Percentiles rank a stretch among this genome's conserved stretches.
These are phyloP conservation scores for Porodaedalea pini DNA, from an alignment of 1,284 basidiomycete genomes.

Conservation along the genomic window DNA sequence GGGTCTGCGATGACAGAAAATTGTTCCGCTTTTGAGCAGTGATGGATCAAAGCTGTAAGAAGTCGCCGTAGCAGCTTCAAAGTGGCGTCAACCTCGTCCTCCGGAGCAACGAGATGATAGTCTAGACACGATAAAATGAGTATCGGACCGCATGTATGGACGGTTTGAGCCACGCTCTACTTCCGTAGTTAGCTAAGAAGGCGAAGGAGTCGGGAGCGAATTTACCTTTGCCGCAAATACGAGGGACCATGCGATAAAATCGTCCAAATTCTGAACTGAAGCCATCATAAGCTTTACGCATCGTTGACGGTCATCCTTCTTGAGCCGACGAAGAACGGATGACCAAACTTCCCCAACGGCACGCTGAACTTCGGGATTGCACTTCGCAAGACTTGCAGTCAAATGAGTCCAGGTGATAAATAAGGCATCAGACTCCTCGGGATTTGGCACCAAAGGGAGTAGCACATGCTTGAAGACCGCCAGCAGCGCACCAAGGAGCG, in stretches of 20 bases:
- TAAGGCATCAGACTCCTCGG: slow-evolving; percentile 44
- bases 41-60: slow-evolving; percentile 77
- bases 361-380: slow-evolving; percentile 63
- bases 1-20: slow-evolving; percentile 59
- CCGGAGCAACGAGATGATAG: slow-evolving; percentile 43
- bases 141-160: slow-evolving; percentile 72
- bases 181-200: slow-evolving; percentile 24
- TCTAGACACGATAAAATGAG: slow-evolving; percentile 56
- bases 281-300: slow-evolving; percentile 47
- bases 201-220: slow-evolving; percentile 20
- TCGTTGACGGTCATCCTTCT: slow-evolving; percentile 46
- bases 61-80: slow-evolving; percentile 62
- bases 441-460: slow-evolving; percentile 40
- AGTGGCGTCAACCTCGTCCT: slow-evolving; percentile 40
- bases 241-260: slow-evolving; percentile 63
- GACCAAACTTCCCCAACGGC: slow-evolving; percentile 80
- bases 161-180: slow-evolving; percentile 70
- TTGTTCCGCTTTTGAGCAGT: slow-evolving; percentile 65
- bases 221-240: slow-evolving; percentile 71
- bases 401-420: slow-evolving; percentile 57
- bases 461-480: slow-evolving; percentile 68
- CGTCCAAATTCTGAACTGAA: slow-evolving; percentile 25
- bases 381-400: slow-evolving; percentile 47
- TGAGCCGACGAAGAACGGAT: slow-evolving; percentile 59
- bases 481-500: slow-evolving; percentile 62